Percentiles rank a stretch among this genome's conserved stretches.
Conservation (phyloP, 306 rosid genomes). For the Lotus japonicus region DNA sequence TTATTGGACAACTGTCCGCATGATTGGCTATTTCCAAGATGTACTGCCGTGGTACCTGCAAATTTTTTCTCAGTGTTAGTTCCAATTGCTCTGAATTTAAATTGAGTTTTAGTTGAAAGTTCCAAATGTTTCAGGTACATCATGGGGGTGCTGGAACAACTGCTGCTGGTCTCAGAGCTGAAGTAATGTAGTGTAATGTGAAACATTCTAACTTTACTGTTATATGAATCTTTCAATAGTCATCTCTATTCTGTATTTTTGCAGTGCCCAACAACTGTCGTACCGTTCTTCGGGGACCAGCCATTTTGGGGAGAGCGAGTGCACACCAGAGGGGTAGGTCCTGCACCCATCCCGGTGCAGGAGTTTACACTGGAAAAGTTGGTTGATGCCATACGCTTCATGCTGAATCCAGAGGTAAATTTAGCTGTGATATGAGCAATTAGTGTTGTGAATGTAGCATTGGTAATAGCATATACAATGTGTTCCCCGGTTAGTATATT, state of each 20-base stretch:
- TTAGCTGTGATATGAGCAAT: conserved; percentile 6
- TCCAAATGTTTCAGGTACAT: conserved; percentile 60
- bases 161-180: conserved; percentile 96
- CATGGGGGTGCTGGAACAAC: conserved; percentile 99
- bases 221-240: conserved; percentile 3
- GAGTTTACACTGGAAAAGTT: conserved; percentile 59
- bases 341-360: conserved; percentile 70
- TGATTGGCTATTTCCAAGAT: conserved; percentile 89
- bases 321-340: conserved; percentile 82
- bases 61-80: background rate
- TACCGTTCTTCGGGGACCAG: conserved; percentile 96
- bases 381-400: conserved; percentile 66
- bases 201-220: background rate
- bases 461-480: conserved; percentile 1
- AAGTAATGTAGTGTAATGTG: conserved; percentile 35
- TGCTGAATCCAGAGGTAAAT: conserved; percentile 80
- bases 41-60: conserved; percentile 74
- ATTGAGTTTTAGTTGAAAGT: conserved; percentile 20
- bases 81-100: background rate
- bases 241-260: conserved; percentile 3
- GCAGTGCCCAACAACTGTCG: conserved; percentile 89
- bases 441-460: background rate
- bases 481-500: background rate
- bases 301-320: conserved; percentile 96
- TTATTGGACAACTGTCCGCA: conserved; percentile 88